Percentiles rank a stretch among this genome's conserved stretches.
phyloP scores from a whole-genome alignment of 1,284 basidiomycete genomes.

The Porogramme epimiltina region DNA sequence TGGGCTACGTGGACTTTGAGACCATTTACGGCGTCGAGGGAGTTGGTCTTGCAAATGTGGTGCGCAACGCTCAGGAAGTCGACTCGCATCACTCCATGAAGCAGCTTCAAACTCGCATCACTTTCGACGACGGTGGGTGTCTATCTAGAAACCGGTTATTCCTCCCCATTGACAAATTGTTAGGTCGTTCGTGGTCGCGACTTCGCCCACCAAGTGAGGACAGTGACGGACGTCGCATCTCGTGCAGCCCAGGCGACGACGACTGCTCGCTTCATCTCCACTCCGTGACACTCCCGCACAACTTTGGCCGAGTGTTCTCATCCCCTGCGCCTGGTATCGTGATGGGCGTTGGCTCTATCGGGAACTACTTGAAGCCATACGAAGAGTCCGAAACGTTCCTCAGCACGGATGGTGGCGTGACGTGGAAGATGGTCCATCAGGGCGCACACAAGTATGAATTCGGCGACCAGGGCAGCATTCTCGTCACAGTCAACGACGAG shows the following conservation, averaged over 20 bases:
- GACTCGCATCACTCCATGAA: slow-evolving; percentile 67
- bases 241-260: slow-evolving; percentile 61
- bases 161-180: background rate
- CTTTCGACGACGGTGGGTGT: slow-evolving; percentile 84
- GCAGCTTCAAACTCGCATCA: slow-evolving; percentile 77
- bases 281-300: slow-evolving; percentile 90
- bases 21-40: slow-evolving; percentile 92
- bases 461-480: slow-evolving; percentile 85
- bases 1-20: slow-evolving; percentile 94
- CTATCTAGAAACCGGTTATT: no score
- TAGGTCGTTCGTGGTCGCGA: slow-evolving; percentile 75
- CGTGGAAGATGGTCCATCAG: slow-evolving; percentile 79
- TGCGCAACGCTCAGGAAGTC: slow-evolving; percentile 82
- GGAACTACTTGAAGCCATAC: slow-evolving; percentile 72
- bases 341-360: slow-evolving; percentile 94
- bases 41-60: slow-evolving; percentile 88
- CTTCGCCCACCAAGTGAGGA: slow-evolving; percentile 69
- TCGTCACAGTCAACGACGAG: slow-evolving; percentile 89
- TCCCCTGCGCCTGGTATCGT: slow-evolving; percentile 92
- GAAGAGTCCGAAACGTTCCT: slow-evolving; percentile 94
- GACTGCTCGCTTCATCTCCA: slow-evolving; percentile 90
- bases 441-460: slow-evolving; percentile 96
- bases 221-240: slow-evolving; percentile 58
- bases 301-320: slow-evolving; percentile 92
- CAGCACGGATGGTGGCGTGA: slow-evolving; percentile 86